These are phyloP conservation scores for Aspergillus heteromorphus DNA, from an alignment of 495 filamentous ascomycete species.

Conservation along the genomic window DNA sequence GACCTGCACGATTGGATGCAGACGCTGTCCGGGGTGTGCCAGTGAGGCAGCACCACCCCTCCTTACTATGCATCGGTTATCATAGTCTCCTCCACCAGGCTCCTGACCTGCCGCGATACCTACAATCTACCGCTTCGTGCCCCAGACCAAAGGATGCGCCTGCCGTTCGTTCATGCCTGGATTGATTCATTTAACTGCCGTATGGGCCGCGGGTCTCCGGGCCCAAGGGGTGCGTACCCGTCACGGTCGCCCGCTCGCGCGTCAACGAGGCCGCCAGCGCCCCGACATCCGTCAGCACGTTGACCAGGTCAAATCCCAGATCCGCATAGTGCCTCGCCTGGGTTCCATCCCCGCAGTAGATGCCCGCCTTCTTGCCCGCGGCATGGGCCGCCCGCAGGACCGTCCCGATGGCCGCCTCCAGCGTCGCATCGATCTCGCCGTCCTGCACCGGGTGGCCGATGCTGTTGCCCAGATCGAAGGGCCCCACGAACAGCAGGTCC, in stretches of 20 bases:
- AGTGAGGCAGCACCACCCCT: no score
- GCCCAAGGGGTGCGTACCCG: neutral
- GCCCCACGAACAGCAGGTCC: conserved; percentile 74
- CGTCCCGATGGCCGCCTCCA: neutral
- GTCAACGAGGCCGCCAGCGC: neutral
- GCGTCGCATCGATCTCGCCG: neutral
- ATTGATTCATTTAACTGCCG: neutral
- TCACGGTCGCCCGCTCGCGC: neutral
- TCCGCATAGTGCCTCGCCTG: neutral
- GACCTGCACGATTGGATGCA: neutral
- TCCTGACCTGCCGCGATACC: no score
- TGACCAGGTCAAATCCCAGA: neutral
- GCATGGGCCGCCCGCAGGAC: neutral
- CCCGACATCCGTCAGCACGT: neutral
- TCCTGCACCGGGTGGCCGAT: neutral
- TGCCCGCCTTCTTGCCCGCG: neutral
- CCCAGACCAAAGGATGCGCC: no score
- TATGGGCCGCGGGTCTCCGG: neutral
- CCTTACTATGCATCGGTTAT: no score
- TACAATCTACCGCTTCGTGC: no score
- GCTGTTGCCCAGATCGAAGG: conserved; percentile 35
- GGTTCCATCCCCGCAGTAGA: neutral
- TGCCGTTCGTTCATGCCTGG: no score
- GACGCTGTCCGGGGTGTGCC: neutral
- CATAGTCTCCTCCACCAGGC: no score